Evolutionary conservation across 164 flowering plant genomes (phyloP), one percentile per base, ranked within the genome.

Genomic region (Chloranthus sessilifolius): DNA sequence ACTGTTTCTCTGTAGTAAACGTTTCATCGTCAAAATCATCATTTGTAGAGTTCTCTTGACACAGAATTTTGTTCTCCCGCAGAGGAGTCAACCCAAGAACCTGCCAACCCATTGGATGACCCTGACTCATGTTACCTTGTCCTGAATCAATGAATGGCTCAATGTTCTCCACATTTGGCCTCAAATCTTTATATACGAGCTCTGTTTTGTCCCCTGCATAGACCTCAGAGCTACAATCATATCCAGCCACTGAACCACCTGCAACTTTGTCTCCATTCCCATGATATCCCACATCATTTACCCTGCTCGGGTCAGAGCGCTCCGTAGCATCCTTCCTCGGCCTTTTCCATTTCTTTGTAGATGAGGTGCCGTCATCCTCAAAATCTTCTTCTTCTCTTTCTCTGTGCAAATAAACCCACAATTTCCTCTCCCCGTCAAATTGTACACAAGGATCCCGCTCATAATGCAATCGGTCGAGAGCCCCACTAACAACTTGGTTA

Each of bases 301-400:
- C 77, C 10, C 68, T 60, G 38, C 69, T 88, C 19, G 64, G 71
- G 3, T 79, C 90, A 46, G 67, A 50, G 42, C 66, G 81, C 31
- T 80, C 97, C 3, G 58, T 29, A 53, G 71, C 61, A 48, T 81
- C 83, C 65, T 87, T 87, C 77, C 75, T 87, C 61, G 61, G 95
- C 66, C 88, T 73, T 68, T 80, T 87, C 94, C 95, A 90, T 70
- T 87, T 90, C 75, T 90, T 90, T 10, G 97, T 87, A 36, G 97
- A 90, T 14, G 94, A 82, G 39, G 95, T 90, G 8, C 97, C 95
- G 65, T 82, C 95, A 67, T 84, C 97, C 65, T 81, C 95, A 64
- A 90, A 90, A 70, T 90, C 95, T 69, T 90, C 97, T 59, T 84
- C 95, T 62, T 87, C 97, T 61, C 94, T 77, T 6, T 84, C 95